Base-by-base conservation (phyloP, 441 rosid genomes). In the Gossypium trilobum region DNA sequence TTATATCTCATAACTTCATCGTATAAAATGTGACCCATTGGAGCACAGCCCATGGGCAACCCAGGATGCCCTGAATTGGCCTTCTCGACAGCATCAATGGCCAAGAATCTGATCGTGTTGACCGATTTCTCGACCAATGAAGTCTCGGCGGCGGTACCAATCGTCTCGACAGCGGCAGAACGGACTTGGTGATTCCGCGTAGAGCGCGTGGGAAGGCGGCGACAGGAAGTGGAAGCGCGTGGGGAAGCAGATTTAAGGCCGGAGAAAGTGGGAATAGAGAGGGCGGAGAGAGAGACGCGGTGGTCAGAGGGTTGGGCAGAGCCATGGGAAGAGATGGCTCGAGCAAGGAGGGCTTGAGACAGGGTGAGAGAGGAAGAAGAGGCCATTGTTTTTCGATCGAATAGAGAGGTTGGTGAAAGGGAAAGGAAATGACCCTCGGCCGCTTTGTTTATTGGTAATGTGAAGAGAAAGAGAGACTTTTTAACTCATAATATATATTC, bases 31-130 rank as follows among this genome's bases (percentile, higher is more conserved):
- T 95, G 98, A 29, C 97, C 97, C 88, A 93, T 78, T 19, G 99
- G 99, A 48, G 99, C 98, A 81, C 98, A 95, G 0, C 99, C 99
- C 99, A 95, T 95, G 50, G 99, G 99, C 71, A 95, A 83, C 11
- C 99, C 98, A 10, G 99, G 99, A 77, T 95, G 99, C 2, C 99
- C 99, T 5, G 98, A 95, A 62, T 95, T 95, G 1, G 99, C 99
- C 85, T 91, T 95, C 87, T 95, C 98, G 11, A 95, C 99, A 3
- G 99, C 97, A 73, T 95, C 99, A 52, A 95, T 77, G 0, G 98
- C 89, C 55, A 95, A 78, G 81, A 95, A 95, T 79, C 99, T 78
- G 55, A 95, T 95, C 58, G 97, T 79, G 77, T 95, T 93, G 50
- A 95, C 60, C 62, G 99, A 95, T 78, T 91, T 91, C 71, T 93